Evolutionary conservation across 2,329 filamentous ascomycete genomes (phyloP), one percentile per base, ranked within the genome.

Genomic region (Ceratocystis eucalypticola): DNA sequence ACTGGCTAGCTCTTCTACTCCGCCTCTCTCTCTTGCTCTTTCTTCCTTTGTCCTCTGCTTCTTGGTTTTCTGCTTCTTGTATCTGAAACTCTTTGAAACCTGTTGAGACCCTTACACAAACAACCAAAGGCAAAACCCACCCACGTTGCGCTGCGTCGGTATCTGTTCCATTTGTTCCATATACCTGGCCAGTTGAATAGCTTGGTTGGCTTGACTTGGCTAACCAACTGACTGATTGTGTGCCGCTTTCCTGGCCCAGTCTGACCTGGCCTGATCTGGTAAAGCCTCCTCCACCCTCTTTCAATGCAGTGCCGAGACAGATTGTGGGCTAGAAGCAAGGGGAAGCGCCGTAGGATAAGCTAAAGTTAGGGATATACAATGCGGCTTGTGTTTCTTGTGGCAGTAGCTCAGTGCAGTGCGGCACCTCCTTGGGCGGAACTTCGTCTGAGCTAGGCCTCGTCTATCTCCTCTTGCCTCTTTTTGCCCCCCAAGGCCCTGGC

Each of bases 61-160:
- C 46, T 50, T 22, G 22, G 46, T 22, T 22, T 30, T 59, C 53
- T 59, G 25, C n/a, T 33, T 59, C 28, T 33, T 30, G 2, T 17
- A 25, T 33, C 28, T 59, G 53, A 59, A 33, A 59, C 53, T 25
- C 28, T 30, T 59, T 59, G 53, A 59, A 33, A 59, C 53, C 15
- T 33, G 53, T 33, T 59, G 53, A 59, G 53, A 59, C 53, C 53
- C 53, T 59, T 59, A 59, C 53, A 59, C 53, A 59, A 59, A 12
- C 37, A 41, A 41, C 37, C 37, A 41, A 41, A 41, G 37, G 53
- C 53, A 59, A 33, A 59, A 33, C 20, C 28, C 28, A 59, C 22
- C 28, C 28, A 59, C 53, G 53, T 59, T 59, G 53, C 53, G 25
- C 25, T 57, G 53, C 53, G 53, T 37, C 37, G 37, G 37, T 41